Conservation (phyloP, 1,284 basidiomycete species). For the Puccinia polysora region DNA sequence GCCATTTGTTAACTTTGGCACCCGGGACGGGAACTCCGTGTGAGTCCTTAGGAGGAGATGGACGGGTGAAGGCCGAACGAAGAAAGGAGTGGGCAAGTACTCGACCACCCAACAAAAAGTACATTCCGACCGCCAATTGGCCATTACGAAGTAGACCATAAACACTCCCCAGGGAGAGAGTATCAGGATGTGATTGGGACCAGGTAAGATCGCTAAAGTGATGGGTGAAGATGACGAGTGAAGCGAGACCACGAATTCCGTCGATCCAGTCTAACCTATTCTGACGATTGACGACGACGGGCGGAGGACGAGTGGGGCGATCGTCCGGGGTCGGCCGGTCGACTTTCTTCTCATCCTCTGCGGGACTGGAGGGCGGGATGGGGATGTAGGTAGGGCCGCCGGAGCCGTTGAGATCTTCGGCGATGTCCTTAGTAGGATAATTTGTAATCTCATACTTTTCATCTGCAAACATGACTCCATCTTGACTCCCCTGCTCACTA, state of each 20-base stretch:
- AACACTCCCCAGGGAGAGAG: conserved; percentile 52
- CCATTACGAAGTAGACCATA: conserved; percentile 51
- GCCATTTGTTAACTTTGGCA: conserved; percentile 47
- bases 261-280: conserved; percentile 55
- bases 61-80: conserved; percentile 51
- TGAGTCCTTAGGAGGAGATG: conserved; percentile 51
- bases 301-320: conserved; percentile 44
- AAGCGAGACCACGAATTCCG: conserved; percentile 54
- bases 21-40: conserved; percentile 51
- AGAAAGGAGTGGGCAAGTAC: conserved; percentile 54
- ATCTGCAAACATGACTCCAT: conserved; percentile 45
- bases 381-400: conserved; percentile 44
- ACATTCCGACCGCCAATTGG: conserved; percentile 52
- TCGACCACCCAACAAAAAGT: conserved; percentile 54
- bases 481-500: conserved; percentile 49
- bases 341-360: conserved; percentile 47
- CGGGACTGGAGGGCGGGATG: conserved; percentile 49
- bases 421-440: conserved; percentile 46
- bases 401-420: conserved; percentile 16
- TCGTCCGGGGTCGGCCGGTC: conserved; percentile 39
- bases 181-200: conserved; percentile 51
- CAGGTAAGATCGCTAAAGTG: conserved; percentile 55
- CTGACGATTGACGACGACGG: conserved; percentile 50
- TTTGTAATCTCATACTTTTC: conserved; percentile 33
- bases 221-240: conserved; percentile 54